Evolutionary conservation across 768 basidiomycete genomes (phyloP).

Genomic region (Mrakia frigida): DNA sequence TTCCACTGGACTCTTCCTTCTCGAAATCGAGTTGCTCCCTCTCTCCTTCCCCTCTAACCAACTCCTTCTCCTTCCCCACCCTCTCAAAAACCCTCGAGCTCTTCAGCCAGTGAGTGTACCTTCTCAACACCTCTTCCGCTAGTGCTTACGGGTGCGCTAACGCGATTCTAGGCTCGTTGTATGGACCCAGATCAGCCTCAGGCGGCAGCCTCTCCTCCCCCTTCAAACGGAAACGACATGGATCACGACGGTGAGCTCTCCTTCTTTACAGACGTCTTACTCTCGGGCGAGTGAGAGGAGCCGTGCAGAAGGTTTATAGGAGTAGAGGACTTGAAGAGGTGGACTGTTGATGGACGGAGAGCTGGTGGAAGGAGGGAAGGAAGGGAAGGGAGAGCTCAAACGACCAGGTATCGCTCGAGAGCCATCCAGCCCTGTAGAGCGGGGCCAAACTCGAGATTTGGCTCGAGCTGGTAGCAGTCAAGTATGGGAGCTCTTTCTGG

Average conservation of each 20-base stretch:
- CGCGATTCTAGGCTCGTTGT: conserved; percentile 11
- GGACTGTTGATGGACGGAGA: background rate
- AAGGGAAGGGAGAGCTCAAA: background rate
- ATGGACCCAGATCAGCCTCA: background rate
- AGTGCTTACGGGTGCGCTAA: background rate
- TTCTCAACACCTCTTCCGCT: background rate
- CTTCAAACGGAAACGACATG: conserved; percentile 10
- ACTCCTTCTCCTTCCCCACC: background rate
- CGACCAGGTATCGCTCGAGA: background rate
- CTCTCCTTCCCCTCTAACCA: background rate
- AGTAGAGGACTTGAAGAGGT: background rate
- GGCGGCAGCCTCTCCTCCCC: background rate
- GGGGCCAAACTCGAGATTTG: no score
- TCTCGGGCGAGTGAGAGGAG: background rate
- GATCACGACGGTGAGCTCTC: conserved; percentile 5
- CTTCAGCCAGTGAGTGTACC: background rate
- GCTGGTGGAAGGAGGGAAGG: background rate
- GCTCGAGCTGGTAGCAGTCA: no score
- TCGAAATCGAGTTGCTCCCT: no score
- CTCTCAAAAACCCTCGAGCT: background rate
- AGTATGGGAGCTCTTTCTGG: background rate
- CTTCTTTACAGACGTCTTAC: background rate
- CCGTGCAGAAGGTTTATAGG: background rate
- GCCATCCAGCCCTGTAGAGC: background rate
- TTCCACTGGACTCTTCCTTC: no score